These are phyloP conservation scores for Hymenoscyphus scutula DNA, from an alignment of 2,329 filamentous ascomycete species.

Conservation along the genomic window DNA sequence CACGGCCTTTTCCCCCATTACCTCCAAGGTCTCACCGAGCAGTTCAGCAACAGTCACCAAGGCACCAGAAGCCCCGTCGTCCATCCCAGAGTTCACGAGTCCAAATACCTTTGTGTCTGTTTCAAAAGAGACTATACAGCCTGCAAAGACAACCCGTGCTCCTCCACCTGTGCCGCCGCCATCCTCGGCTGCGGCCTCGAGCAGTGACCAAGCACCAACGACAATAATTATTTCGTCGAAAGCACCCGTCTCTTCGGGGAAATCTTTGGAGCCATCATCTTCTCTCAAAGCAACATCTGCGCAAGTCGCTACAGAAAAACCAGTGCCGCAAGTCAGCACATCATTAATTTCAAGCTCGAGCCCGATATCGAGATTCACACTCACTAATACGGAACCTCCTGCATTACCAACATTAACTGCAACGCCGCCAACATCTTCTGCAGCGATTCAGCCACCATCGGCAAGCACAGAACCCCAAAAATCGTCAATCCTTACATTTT, in stretches of 20 bases:
- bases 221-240: not conserved
- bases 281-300: not conserved
- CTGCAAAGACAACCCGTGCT: not conserved
- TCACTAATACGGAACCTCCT: not conserved
- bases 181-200: not conserved
- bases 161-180: not conserved
- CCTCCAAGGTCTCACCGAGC: not conserved
- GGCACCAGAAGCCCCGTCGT: not conserved
- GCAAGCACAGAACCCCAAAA: not conserved
- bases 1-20: not conserved
- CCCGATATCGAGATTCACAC: not conserved
- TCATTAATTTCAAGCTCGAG: conserved; percentile 1
- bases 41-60: not conserved
- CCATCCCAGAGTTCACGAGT: conserved; percentile 10
- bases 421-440: not conserved
- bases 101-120: conserved; percentile 8
- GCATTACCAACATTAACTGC: not conserved
- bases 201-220: not conserved
- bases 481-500: not conserved
- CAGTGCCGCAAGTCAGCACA: not conserved
- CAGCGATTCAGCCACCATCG: not conserved
- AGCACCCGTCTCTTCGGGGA: not conserved
- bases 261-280: not conserved
- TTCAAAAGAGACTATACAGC: not conserved
- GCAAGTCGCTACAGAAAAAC: not conserved